phyloP scores from a whole-genome alignment of 495 filamentous ascomycete species.

The Alectoria sarmentosa region DNA sequence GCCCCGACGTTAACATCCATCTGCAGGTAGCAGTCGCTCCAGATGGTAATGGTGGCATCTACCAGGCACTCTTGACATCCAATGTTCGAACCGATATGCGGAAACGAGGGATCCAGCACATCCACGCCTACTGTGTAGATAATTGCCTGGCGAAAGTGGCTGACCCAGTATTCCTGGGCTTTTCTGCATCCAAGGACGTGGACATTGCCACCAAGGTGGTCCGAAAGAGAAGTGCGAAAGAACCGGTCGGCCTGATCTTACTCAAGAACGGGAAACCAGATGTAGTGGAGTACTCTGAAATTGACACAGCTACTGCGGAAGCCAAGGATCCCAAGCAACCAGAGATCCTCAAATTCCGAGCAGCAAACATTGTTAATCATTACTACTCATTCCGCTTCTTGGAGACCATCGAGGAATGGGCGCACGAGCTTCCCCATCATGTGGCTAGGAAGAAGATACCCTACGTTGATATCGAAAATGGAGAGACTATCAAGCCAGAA shows the following conservation, averaged over 20 bases:
- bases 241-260: conserved; percentile 92
- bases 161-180: conserved; percentile 93
- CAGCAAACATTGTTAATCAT: conserved; percentile 99
- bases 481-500: conserved; percentile 74
- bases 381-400: conserved; percentile 97
- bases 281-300: conserved; percentile 98
- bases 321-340: conserved; percentile 80
- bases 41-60: conserved; percentile 98
- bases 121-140: conserved; percentile 97
- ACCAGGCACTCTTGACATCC: conserved; percentile 78
- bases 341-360: conserved; percentile 85
- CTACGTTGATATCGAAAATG: conserved; percentile 65
- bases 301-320: conserved; percentile 78
- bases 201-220: conserved; percentile 99
- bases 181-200: conserved; percentile 78
- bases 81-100: conserved; percentile 84
- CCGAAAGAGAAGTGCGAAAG: conserved; percentile 93
- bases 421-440: conserved; percentile 84
- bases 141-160: conserved; percentile 98
- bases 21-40: conserved; percentile 80
- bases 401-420: conserved; percentile 80
- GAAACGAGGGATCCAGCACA: conserved; percentile 82
- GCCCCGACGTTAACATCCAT: not conserved
- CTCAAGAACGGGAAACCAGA: conserved; percentile 94
- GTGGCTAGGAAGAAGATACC: conserved; percentile 98